A percentile compares a stretch with the other conserved stretches of the same genome.
These are phyloP conservation scores for Sclerotinia trifoliorum DNA, from an alignment of 2,329 filamentous ascomycete species.

Conservation along the genomic window DNA sequence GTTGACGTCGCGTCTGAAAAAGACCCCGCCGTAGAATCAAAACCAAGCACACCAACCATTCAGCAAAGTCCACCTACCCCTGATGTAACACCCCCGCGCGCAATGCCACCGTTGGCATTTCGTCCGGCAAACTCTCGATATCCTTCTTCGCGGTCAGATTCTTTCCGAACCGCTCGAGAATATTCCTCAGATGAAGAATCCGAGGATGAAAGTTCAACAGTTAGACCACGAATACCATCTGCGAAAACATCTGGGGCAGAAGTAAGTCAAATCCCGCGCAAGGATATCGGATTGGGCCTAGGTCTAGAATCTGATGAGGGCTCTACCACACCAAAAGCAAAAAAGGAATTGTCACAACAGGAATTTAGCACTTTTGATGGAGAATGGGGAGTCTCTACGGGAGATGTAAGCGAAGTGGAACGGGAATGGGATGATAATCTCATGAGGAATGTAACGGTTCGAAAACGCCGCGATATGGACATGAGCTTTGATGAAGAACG, in stretches of 20 bases:
- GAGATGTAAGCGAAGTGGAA: constrained; percentile 47
- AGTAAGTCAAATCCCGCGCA: constrained; percentile 26
- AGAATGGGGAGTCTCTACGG: constrained; percentile 50
- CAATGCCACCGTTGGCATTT: constrained; percentile 46
- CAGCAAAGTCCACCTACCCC: constrained; percentile 71
- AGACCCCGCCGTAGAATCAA: constrained; percentile 28
- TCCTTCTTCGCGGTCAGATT: constrained; percentile 52
- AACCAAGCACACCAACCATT: constrained; percentile 61
- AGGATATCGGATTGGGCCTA: constrained; percentile 39
- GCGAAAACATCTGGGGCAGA: constrained; percentile 30
- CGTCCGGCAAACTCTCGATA: constrained; percentile 52
- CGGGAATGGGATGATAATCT: constrained; percentile 56
- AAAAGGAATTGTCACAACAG: constrained; percentile 43
- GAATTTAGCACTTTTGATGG: constrained; percentile 59
- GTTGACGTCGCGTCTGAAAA: constrained; percentile 28
- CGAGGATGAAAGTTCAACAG: constrained; percentile 45
- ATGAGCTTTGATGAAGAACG: constrained; percentile 29
- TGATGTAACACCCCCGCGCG: constrained; percentile 69
- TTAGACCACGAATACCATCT: constrained; percentile 40
- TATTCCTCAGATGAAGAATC: constrained; percentile 54
- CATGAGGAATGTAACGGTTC: constrained; percentile 53
- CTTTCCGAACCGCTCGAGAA: constrained; percentile 71
- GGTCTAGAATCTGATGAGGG: constrained; percentile 45
- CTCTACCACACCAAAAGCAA: constrained; percentile 37
- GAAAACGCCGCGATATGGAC: constrained; percentile 42